Evolutionary conservation across 148 eudicot species (phyloP), one percentile per base, ranked within the genome.

Genomic region (Tetragonia tetragonoides): DNA sequence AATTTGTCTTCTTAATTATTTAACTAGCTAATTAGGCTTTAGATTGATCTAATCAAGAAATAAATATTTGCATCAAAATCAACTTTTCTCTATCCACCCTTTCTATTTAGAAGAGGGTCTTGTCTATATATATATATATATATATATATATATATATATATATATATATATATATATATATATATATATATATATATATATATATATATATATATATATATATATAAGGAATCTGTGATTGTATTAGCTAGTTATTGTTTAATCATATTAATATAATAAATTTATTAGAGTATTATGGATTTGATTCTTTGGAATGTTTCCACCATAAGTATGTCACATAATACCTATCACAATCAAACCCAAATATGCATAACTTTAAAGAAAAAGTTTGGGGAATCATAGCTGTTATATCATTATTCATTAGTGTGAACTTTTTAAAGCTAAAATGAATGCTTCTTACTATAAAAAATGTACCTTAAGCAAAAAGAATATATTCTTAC

Each of bases 261-360:
- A 46, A 2, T 46, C 49, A 46, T 10, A 46, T 46, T 46, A 46
- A 10, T 46, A 46, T 46, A 46, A 46, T 46, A 2, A 46, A 46
- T 6, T 20, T n/a, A 6, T 44, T 46, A 23, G 10, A 8, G 24
- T 68, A 20, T 28, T 14, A 6, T 17, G 51, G 16, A 37, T 72
- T 72, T 23, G 10, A 72, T 72, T 56, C 24, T 37, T 72, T 24
- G 60, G 75, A 72, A 72, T 72, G 75, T 75, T 47, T 75, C 59
- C 53, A 68, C 28, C 47, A 23, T 49, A 12, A 24, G 64, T 44
- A 39, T 7, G 40, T 62, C 75, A 72, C 42, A 11, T 59, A 59
- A 75, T 75, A 75, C 51, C 56, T 65, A 51, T 75, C 64, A 66
- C 72, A 63, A 76, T 76, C 72, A 77, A 77, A 10, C 24, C 66